Conservation (phyloP, 352 stramenopile genomes). For the Pythium volutum region DNA sequence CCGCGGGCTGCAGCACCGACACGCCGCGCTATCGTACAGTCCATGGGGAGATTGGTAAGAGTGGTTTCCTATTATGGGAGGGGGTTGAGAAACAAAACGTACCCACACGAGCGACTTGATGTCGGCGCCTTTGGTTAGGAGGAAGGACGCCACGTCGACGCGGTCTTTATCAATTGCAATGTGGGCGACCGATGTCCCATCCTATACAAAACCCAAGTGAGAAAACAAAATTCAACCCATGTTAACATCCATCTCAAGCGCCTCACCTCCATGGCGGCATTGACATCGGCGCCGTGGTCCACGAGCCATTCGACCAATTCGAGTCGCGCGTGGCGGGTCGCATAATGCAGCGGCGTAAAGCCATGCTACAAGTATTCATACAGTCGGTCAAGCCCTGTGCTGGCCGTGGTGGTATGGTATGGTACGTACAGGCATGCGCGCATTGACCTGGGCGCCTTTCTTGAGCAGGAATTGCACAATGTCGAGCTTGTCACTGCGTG, state of each 20-base stretch:
- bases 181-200: constrained; percentile 13
- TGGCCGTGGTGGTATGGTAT: background rate
- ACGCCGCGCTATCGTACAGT: constrained; percentile 7
- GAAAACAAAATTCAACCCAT: background rate
- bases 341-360: constrained; percentile 22
- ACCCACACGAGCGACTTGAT: constrained; percentile 13
- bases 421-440: constrained; percentile 15
- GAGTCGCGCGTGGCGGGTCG: constrained; percentile 16
- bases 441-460: constrained; percentile 19
- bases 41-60: background rate
- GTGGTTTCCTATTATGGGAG: background rate
- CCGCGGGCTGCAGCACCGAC: constrained; percentile 12
- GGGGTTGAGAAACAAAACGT: background rate
- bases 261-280: constrained; percentile 14
- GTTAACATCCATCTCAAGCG: background rate
- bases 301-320: constrained; percentile 17
- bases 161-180: constrained; percentile 16
- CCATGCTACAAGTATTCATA: constrained; percentile 2
- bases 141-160: constrained; percentile 10
- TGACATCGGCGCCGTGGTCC: constrained; percentile 17
- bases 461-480: constrained; percentile 15
- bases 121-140: constrained; percentile 9
- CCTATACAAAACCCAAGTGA: background rate
- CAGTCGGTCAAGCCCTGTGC: background rate
- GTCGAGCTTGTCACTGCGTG: constrained; percentile 14